Percentiles rank a stretch among this genome's conserved stretches.
Evolutionary conservation across 495 filamentous ascomycete species (phyloP).

Genomic region (Venustampulla echinocandica): DNA sequence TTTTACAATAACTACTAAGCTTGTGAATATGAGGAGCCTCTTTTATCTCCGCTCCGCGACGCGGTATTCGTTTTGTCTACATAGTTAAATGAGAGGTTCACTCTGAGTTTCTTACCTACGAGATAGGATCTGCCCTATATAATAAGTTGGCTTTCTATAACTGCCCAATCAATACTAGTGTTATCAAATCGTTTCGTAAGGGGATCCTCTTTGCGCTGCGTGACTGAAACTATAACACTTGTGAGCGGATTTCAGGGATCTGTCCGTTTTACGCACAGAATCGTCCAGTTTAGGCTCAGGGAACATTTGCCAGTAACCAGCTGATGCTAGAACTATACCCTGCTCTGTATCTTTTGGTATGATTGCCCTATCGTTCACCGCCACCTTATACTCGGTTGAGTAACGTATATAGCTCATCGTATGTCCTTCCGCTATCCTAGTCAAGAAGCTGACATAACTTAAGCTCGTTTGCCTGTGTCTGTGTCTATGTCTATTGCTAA

Average conservation of each 20-base stretch:
- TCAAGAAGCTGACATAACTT: constrained; percentile 12
- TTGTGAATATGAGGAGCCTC: constrained; percentile 3
- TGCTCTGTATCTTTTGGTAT: constrained; percentile 27
- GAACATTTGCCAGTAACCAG: constrained; percentile 23
- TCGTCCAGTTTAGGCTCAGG: constrained; percentile 8
- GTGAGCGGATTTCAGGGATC: constrained; percentile 3
- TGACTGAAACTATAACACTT: constrained; percentile 17
- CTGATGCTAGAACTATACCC: constrained; percentile 17
- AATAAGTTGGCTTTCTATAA: constrained; percentile 15
- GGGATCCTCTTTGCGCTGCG: constrained; percentile 13
- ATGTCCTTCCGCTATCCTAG: constrained; percentile 18
- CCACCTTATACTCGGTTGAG: constrained; percentile 31
- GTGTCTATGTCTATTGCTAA: constrained; percentile 7
- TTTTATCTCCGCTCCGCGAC: neutral
- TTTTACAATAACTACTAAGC: constrained; percentile 2
- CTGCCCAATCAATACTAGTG: constrained; percentile 13
- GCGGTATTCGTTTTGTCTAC: neutral
- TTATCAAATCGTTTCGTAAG: constrained; percentile 19
- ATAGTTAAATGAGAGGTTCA: constrained; percentile 1
- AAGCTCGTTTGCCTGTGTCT: constrained; percentile 11
- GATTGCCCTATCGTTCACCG: constrained; percentile 27
- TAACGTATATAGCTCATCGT: constrained; percentile 31
- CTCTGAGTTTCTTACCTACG: constrained; percentile 2
- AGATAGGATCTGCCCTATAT: constrained; percentile 7
- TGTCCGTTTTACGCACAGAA: constrained; percentile 3